Evolutionary conservation across 106 monocot genomes (phyloP).

Genomic region (Dendrobium huoshanense): DNA sequence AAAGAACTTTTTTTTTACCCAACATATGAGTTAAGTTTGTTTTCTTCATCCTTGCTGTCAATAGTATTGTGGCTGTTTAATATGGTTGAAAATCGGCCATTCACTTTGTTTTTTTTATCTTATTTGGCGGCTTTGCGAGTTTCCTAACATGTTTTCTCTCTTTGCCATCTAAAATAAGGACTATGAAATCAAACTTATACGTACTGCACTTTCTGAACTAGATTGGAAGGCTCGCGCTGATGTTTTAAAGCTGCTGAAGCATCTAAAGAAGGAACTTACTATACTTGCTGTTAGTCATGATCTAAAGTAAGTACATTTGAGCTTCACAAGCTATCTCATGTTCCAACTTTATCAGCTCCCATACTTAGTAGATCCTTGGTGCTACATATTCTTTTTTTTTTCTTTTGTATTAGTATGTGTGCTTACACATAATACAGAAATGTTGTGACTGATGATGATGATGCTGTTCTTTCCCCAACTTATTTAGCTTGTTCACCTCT

Average conservation of each 20-base stretch:
- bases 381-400: not conserved
- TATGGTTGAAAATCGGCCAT: no score
- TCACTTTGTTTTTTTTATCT: not conserved
- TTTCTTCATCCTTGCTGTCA: no score
- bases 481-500: not conserved
- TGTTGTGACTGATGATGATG: not conserved
- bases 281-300: conserved; percentile 93
- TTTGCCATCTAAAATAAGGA: not conserved
- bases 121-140: no score
- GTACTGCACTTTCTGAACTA: conserved; percentile 9
- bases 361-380: not conserved
- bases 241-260: conserved; percentile 77
- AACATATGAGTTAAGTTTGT: no score
- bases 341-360: not conserved
- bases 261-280: conserved; percentile 80
- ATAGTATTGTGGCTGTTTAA: no score
- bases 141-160: not conserved
- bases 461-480: not conserved
- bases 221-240: conserved; percentile 97
- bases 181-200: not conserved
- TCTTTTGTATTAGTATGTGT: not conserved
- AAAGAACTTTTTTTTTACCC: not conserved
- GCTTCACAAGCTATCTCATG: not conserved
- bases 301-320: conserved; percentile 45
- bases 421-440: conserved; percentile 1